Conservation (phyloP, 2,329 filamentous ascomycete species). For the Trichoderma sp. region DNA sequence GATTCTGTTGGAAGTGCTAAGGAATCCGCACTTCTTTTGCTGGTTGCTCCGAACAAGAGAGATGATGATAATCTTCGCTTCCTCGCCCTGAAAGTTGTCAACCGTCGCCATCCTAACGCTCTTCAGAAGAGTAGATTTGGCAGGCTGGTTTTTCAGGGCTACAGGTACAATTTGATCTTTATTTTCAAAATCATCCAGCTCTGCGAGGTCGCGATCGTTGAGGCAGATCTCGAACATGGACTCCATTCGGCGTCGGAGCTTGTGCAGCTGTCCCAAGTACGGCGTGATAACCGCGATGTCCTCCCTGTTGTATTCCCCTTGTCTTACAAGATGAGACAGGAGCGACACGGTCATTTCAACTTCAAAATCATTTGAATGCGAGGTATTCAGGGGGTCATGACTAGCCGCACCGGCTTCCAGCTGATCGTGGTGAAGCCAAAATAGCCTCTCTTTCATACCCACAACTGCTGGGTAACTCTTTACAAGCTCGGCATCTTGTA, state of each 20-base stretch:
- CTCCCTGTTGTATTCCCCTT: conserved; percentile 59
- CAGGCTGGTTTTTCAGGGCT: neutral
- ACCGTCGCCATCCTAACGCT: conserved; percentile 63
- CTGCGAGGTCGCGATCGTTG: conserved; percentile 62
- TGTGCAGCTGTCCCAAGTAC: conserved; percentile 59
- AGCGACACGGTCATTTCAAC: conserved; percentile 63
- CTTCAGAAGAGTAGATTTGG: conserved; percentile 41
- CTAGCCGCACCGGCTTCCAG: conserved; percentile 43
- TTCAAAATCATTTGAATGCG: conserved; percentile 49
- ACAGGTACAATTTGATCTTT: neutral
- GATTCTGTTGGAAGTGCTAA: conserved; percentile 66
- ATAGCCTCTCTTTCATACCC: conserved; percentile 56
- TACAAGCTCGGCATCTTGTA: conserved; percentile 52
- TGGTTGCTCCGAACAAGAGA: conserved; percentile 71
- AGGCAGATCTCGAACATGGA: conserved; percentile 61
- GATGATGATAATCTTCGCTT: conserved; percentile 69
- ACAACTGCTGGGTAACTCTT: conserved; percentile 38
- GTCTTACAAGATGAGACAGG: conserved; percentile 64
- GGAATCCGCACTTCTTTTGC: conserved; percentile 61
- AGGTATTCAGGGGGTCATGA: conserved; percentile 40
- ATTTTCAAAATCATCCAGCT: conserved; percentile 46
- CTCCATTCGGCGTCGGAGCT: conserved; percentile 49
- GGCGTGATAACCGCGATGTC: conserved; percentile 74
- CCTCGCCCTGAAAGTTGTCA: conserved; percentile 78
- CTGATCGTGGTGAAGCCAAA: conserved; percentile 63